A percentile compares a stretch with the other conserved stretches of the same genome.
phyloP scores from a whole-genome alignment of 108 stramenopile genomes.

The Schizochytrium sp. region DNA sequence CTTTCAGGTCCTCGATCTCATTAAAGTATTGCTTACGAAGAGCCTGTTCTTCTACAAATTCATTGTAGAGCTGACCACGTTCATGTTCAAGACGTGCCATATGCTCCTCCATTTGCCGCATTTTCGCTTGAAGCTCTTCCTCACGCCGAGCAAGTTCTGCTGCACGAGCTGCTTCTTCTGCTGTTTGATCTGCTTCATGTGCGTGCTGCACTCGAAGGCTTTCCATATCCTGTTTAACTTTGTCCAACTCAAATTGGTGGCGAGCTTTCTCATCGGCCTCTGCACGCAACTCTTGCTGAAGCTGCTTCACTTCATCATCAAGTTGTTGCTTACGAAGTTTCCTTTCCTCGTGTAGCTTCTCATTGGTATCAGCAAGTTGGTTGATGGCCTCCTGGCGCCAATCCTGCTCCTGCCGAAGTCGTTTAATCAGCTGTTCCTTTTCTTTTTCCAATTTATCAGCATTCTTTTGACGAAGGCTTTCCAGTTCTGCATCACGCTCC shows the following conservation, averaged over 20 bases:
- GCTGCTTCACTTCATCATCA: background rate
- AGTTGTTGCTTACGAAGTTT: background rate
- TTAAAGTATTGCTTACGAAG: slow-evolving; percentile 64
- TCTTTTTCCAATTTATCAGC: slow-evolving; percentile 10
- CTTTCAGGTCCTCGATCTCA: slow-evolving; percentile 65
- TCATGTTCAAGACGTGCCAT: slow-evolving; percentile 25
- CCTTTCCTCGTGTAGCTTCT: slow-evolving; percentile 55
- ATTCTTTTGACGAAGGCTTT: background rate
- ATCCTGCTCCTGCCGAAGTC: slow-evolving; percentile 34
- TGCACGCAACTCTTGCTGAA: slow-evolving; percentile 4
- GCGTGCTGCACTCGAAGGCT: background rate
- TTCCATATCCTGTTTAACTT: slow-evolving; percentile 8
- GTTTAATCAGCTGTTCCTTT: slow-evolving; percentile 30
- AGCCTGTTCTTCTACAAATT: slow-evolving; percentile 54
- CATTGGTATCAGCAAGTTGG: slow-evolving; percentile 47
- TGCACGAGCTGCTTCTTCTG: slow-evolving; percentile 43
- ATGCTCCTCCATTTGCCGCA: slow-evolving; percentile 63
- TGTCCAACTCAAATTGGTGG: slow-evolving; percentile 19
- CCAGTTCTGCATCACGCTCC: slow-evolving; percentile 3
- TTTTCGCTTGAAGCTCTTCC: slow-evolving; percentile 63
- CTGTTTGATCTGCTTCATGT: slow-evolving; percentile 22
- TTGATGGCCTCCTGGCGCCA: slow-evolving; percentile 58
- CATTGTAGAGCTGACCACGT: slow-evolving; percentile 41
- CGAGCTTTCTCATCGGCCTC: slow-evolving; percentile 42
- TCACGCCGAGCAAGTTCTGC: background rate